Percentiles rank a stretch among this genome's conserved stretches.
phyloP scores from a whole-genome alignment of 352 stramenopile species.

The Globisporangium paroecandrum region DNA sequence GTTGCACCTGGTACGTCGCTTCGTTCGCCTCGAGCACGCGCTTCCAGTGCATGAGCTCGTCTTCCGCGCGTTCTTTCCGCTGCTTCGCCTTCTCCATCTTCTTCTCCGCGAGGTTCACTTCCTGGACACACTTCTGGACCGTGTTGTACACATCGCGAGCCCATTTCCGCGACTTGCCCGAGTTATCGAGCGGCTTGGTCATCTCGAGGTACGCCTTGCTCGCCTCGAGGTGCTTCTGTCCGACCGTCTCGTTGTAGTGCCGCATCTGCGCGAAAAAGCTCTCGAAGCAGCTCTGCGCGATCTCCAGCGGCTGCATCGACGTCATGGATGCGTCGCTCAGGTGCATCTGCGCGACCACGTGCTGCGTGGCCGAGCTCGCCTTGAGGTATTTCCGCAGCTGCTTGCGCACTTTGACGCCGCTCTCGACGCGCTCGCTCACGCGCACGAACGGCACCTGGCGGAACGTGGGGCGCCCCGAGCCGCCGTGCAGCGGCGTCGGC shows the following conservation, averaged over 20 bases:
- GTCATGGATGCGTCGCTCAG: slow-evolving; percentile 73
- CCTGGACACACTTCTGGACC: slow-evolving; percentile 73
- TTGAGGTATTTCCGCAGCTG: slow-evolving; percentile 84
- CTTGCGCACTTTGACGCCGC: slow-evolving; percentile 76
- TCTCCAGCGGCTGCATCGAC: slow-evolving; percentile 75
- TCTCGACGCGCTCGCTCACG: slow-evolving; percentile 74
- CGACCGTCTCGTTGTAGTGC: slow-evolving; percentile 75
- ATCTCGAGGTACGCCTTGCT: slow-evolving; percentile 78
- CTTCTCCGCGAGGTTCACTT: slow-evolving; percentile 62
- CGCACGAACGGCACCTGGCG: slow-evolving; percentile 82
- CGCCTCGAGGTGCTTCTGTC: slow-evolving; percentile 70
- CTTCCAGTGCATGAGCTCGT: slow-evolving; percentile 76
- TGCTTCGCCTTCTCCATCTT: slow-evolving; percentile 73
- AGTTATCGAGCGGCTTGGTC: slow-evolving; percentile 72
- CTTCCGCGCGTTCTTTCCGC: slow-evolving; percentile 59
- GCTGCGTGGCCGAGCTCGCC: slow-evolving; percentile 67
- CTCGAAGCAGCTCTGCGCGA: slow-evolving; percentile 76
- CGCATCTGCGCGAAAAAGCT: slow-evolving; percentile 77
- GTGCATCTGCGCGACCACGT: slow-evolving; percentile 77
- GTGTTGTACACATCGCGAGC: slow-evolving; percentile 73
- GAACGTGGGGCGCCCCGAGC: slow-evolving; percentile 54
- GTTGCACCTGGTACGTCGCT: slow-evolving; percentile 76
- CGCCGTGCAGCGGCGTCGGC: slow-evolving; percentile 48
- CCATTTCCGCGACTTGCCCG: slow-evolving; percentile 71
- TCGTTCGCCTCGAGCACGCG: slow-evolving; percentile 76